A percentile compares a stretch with the other conserved stretches of the same genome.
Conservation (phyloP, 257 asterid species). For the Petrea volubilis region DNA sequence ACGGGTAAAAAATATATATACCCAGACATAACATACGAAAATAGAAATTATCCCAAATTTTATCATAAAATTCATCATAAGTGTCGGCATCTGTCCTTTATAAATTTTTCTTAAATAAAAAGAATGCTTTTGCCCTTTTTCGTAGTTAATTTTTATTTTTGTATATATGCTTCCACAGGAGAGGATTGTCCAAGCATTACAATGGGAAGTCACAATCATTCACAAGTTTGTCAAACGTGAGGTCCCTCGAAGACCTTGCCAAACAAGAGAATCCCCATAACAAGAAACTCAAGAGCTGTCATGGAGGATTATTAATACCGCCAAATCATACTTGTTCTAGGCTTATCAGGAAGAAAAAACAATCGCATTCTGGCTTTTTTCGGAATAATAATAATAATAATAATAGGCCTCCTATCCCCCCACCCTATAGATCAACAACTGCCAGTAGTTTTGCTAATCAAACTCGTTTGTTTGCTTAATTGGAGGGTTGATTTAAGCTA, state of each 20-base stretch:
- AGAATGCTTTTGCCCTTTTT: neutral
- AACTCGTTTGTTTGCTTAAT: slow-evolving; percentile 21
- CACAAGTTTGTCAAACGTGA: slow-evolving; percentile 49
- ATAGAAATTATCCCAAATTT: too few species aligned
- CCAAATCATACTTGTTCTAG: slow-evolving; percentile 33
- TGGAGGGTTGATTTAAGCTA: neutral
- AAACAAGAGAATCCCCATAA: slow-evolving; percentile 56
- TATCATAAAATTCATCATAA: too few species aligned
- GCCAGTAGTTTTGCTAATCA: slow-evolving; percentile 28
- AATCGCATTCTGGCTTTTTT: slow-evolving; percentile 2
- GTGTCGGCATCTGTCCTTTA: too few species aligned
- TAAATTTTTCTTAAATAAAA: too few species aligned
- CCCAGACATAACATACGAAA: too few species aligned
- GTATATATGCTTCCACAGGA: slow-evolving; percentile 45
- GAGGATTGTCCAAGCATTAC: slow-evolving; percentile 72
- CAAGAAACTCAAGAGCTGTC: slow-evolving; percentile 61
- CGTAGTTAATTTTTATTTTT: neutral
- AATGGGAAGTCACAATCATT: slow-evolving; percentile 75
- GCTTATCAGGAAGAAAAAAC: slow-evolving; percentile 30
- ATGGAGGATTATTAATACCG: slow-evolving; percentile 35
- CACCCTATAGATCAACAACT: slow-evolving; percentile 39
- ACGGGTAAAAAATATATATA: too few species aligned
- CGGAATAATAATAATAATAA: neutral
- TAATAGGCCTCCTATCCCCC: slow-evolving; percentile 34
- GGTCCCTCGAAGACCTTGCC: slow-evolving; percentile 57